phyloP scores from a whole-genome alignment of 768 basidiomycete genomes.

The Trametes cubensis region DNA sequence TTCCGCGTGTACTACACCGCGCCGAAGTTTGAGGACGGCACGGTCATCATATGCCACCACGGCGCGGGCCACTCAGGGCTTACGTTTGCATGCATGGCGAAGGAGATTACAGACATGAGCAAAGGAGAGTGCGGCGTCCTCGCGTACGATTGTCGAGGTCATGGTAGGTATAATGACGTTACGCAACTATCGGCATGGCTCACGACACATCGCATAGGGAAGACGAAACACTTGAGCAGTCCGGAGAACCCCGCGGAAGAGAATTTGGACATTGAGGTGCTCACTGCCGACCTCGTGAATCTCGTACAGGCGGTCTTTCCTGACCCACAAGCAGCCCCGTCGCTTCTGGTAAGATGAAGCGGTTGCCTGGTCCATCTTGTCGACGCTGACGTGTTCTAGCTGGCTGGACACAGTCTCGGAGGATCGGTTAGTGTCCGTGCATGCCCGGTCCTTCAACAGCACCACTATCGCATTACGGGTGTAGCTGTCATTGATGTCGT shows the following conservation, averaged over 20 bases:
- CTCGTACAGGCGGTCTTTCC: slow-evolving; percentile 73
- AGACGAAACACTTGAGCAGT: slow-evolving; percentile 52
- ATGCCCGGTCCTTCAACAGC: slow-evolving; percentile 64
- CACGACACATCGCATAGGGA: slow-evolving; percentile 48
- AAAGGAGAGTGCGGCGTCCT: slow-evolving; percentile 80
- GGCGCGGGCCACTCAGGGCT: slow-evolving; percentile 92
- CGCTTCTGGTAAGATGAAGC: slow-evolving; percentile 65
- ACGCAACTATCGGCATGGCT: background rate
- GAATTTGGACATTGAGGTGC: slow-evolving; percentile 72
- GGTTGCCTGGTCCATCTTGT: background rate
- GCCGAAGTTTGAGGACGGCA: slow-evolving; percentile 53
- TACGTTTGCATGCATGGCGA: slow-evolving; percentile 90
- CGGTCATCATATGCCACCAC: slow-evolving; percentile 90
- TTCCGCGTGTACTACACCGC: slow-evolving; percentile 85
- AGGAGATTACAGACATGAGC: slow-evolving; percentile 63
- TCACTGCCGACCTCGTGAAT: slow-evolving; percentile 74
- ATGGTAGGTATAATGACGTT: slow-evolving; percentile 58
- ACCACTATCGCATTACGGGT: slow-evolving; percentile 72
- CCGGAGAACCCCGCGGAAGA: slow-evolving; percentile 38
- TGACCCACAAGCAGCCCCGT: slow-evolving; percentile 61
- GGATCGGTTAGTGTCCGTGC: slow-evolving; percentile 83
- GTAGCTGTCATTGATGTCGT: slow-evolving; percentile 57
- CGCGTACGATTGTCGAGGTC: slow-evolving; percentile 80
- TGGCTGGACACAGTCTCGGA: slow-evolving; percentile 94
- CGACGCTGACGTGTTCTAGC: slow-evolving; percentile 10